Evolutionary conservation across 2,329 filamentous ascomycete genomes (phyloP).

Genomic region (Colletotrichum trifolii): DNA sequence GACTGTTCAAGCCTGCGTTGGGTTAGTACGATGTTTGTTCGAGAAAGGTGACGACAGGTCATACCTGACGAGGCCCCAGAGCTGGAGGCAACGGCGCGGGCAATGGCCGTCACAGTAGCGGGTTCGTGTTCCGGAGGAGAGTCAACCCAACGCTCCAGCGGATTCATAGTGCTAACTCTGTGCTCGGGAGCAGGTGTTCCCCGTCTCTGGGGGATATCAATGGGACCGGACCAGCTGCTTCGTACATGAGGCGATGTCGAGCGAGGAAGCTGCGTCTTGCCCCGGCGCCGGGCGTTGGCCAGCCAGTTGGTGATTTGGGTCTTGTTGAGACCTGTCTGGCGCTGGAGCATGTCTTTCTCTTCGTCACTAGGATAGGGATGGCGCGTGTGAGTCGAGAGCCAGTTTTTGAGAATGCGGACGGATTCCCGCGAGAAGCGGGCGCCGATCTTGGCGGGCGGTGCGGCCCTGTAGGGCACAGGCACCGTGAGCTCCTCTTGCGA

Average conservation of each 20-base stretch:
- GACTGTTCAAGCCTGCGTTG: slow-evolving; percentile 63
- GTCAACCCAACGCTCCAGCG: slow-evolving; percentile 68
- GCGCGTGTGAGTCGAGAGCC: slow-evolving; percentile 81
- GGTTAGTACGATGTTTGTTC: slow-evolving; percentile 10
- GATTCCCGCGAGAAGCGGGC: slow-evolving; percentile 84
- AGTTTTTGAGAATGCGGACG: slow-evolving; percentile 83
- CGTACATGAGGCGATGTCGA: slow-evolving; percentile 77
- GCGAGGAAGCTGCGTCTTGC: slow-evolving; percentile 78
- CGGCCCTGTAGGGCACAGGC: slow-evolving; percentile 41
- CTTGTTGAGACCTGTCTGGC: slow-evolving; percentile 82
- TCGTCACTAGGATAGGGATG: slow-evolving; percentile 91
- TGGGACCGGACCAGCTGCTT: slow-evolving; percentile 68
- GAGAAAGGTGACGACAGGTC: background rate
- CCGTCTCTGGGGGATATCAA: slow-evolving; percentile 77
- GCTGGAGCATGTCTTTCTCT: slow-evolving; percentile 83
- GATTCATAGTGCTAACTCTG: slow-evolving; percentile 58
- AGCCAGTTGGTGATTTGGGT: slow-evolving; percentile 93
- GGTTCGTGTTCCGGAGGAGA: slow-evolving; percentile 71
- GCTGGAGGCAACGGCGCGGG: slow-evolving; percentile 65
- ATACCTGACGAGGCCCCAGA: slow-evolving; percentile 54
- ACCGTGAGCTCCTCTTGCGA: slow-evolving; percentile 39
- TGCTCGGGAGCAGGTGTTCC: slow-evolving; percentile 64
- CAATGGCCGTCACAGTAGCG: slow-evolving; percentile 68
- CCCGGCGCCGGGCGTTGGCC: slow-evolving; percentile 85
- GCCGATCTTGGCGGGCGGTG: slow-evolving; percentile 69